Conservation (phyloP, 257 asterid genomes). For the Przewalskia tangutica region DNA sequence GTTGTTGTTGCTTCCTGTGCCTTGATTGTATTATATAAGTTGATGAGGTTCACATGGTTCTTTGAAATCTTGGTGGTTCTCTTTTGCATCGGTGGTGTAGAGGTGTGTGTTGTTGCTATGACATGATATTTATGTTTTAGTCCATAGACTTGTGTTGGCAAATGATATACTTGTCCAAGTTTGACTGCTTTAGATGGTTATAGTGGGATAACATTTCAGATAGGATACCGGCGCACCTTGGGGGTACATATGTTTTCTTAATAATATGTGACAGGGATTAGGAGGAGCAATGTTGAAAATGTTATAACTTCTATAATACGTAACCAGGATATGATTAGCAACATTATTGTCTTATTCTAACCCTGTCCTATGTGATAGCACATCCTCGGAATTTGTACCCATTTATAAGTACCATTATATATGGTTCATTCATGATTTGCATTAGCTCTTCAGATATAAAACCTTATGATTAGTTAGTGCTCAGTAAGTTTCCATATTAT, state of each 20-base stretch:
- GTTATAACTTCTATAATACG: neutral
- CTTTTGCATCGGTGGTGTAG: constrained; percentile 85
- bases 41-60: constrained; percentile 73
- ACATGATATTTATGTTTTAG: neutral
- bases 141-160: neutral
- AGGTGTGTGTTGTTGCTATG: constrained; percentile 36
- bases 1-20: constrained; percentile 77
- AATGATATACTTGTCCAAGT: neutral
- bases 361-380: neutral
- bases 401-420: neutral
- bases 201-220: neutral
- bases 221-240: neutral
- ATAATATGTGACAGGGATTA: neutral
- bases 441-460: neutral
- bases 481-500: neutral
- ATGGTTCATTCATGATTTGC: neutral
- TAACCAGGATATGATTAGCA: neutral
- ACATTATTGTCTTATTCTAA: neutral
- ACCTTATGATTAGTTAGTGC: neutral
- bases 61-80: constrained; percentile 72
- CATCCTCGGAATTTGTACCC: neutral
- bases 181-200: neutral
- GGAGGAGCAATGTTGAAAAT: neutral
- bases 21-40: constrained; percentile 65
- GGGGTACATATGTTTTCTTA: neutral